phyloP scores from a whole-genome alignment of 805 yeast genomes.

The Wickerhamomyces rabaulensis region DNA sequence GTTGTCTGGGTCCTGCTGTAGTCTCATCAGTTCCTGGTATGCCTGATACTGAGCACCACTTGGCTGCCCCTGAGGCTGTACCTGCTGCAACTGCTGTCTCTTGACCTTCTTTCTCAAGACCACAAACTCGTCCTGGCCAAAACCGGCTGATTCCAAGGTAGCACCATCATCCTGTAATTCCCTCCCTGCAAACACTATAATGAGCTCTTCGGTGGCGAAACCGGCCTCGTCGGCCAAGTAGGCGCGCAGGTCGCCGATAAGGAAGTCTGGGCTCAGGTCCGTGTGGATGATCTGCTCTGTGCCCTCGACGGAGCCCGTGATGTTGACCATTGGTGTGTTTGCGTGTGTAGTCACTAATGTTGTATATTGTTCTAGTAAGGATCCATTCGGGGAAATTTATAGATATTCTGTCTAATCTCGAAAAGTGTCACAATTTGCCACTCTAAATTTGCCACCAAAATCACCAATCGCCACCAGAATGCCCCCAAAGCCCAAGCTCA shows the following conservation, averaged over 20 bases:
- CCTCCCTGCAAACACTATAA: background rate
- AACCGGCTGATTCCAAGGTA: slow-evolving; percentile 41
- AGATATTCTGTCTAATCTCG: too few species aligned
- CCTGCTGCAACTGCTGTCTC: slow-evolving; percentile 16
- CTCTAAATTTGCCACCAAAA: background rate
- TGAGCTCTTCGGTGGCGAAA: background rate
- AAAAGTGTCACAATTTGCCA: background rate
- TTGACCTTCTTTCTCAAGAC: slow-evolving; percentile 23
- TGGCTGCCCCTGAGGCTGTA: background rate
- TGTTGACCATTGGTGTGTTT: background rate
- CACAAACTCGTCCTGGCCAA: slow-evolving; percentile 52
- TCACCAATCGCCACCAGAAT: background rate
- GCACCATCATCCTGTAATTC: background rate
- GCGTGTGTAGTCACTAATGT: background rate
- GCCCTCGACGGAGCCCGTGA: slow-evolving; percentile 16
- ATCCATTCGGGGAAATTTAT: too few species aligned
- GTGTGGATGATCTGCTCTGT: slow-evolving; percentile 26
- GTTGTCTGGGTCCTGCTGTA: slow-evolving; percentile 63
- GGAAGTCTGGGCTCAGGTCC: slow-evolving; percentile 63
- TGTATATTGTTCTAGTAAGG: too few species aligned
- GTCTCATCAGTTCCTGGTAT: slow-evolving; percentile 39
- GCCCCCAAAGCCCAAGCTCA: background rate
- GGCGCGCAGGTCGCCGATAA: slow-evolving; percentile 65
- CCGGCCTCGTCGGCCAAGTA: slow-evolving; percentile 31
- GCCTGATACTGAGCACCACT: slow-evolving; percentile 2